Conservation (phyloP, 495 filamentous ascomycete species). For the Bathelium albidoporum region DNA sequence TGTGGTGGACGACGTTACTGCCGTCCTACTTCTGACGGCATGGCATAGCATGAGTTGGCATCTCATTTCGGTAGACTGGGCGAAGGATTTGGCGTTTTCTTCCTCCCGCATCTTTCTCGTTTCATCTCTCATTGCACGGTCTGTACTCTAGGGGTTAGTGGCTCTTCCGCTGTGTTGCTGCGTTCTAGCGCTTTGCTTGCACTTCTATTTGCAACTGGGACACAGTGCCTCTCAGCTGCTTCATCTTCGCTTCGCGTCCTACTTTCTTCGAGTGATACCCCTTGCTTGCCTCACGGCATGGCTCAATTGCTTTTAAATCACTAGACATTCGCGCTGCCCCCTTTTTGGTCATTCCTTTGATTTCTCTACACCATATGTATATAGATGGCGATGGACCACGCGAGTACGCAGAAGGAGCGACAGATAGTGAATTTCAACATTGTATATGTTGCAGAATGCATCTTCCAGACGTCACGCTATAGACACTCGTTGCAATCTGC, state of each 20-base stretch:
- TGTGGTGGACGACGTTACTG: neutral
- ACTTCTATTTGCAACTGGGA: neutral
- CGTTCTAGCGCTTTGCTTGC: neutral
- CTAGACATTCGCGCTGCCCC: neutral
- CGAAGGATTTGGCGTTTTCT: neutral
- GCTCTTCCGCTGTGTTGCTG: neutral
- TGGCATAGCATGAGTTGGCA: too few relatives aligned
- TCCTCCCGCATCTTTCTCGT: neutral
- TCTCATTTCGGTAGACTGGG: neutral
- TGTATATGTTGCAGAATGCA: slow-evolving; percentile 5
- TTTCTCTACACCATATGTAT: neutral
- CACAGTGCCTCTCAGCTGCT: too few relatives aligned
- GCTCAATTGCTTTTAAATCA: slow-evolving; percentile 3
- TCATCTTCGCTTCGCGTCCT: neutral
- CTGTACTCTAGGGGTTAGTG: neutral
- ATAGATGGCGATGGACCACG: neutral
- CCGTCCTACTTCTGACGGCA: too few relatives aligned
- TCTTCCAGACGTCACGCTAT: too few relatives aligned
- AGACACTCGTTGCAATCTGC: too few relatives aligned
- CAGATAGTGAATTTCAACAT: neutral
- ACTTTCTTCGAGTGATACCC: slow-evolving; percentile 4
- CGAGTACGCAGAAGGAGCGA: neutral
- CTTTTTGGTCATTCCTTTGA: neutral
- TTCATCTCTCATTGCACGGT: neutral
- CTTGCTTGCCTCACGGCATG: neutral